phyloP scores from a whole-genome alignment of 352 stramenopile species.

The Phytophthora pinifolia region DNA sequence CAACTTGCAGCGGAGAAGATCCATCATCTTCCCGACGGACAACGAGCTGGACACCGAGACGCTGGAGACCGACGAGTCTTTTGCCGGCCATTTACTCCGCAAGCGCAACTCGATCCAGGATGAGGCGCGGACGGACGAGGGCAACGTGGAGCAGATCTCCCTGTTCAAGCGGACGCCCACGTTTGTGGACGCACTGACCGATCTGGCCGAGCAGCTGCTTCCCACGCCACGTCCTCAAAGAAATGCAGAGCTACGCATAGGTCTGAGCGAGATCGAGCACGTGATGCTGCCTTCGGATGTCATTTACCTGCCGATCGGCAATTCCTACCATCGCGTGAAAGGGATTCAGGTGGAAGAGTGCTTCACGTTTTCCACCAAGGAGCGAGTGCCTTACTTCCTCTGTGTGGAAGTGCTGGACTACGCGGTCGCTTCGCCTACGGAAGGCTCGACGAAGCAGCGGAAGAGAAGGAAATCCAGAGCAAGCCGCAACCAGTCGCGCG shows the following conservation, averaged over 20 bases:
- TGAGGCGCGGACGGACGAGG: constrained; percentile 59
- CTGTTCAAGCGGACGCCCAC: constrained; percentile 70
- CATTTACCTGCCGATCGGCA: constrained; percentile 78
- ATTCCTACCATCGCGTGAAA: constrained; percentile 77
- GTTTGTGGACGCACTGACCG: constrained; percentile 70
- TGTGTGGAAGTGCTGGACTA: constrained; percentile 85
- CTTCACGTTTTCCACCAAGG: constrained; percentile 84
- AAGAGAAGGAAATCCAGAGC: constrained; percentile 30
- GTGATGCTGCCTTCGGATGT: constrained; percentile 68
- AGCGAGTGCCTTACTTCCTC: constrained; percentile 83
- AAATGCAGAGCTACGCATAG: constrained; percentile 49
- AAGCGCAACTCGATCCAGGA: constrained; percentile 58
- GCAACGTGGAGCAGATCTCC: constrained; percentile 56
- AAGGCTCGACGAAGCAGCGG: constrained; percentile 26
- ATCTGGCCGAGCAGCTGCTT: constrained; percentile 69
- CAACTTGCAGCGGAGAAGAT: constrained; percentile 55
- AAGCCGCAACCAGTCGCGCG: constrained; percentile 30
- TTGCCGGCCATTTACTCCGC: constrained; percentile 50
- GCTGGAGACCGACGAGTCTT: constrained; percentile 51
- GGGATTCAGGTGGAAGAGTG: constrained; percentile 71
- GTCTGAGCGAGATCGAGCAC: constrained; percentile 48
- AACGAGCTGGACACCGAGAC: constrained; percentile 36
- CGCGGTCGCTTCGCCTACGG: constrained; percentile 22
- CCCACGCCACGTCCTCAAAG: constrained; percentile 41
- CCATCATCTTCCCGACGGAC: constrained; percentile 63